These are phyloP conservation scores for Trichophyton verrucosum DNA, from an alignment of 2,329 filamentous ascomycete genomes.

Conservation along the genomic window DNA sequence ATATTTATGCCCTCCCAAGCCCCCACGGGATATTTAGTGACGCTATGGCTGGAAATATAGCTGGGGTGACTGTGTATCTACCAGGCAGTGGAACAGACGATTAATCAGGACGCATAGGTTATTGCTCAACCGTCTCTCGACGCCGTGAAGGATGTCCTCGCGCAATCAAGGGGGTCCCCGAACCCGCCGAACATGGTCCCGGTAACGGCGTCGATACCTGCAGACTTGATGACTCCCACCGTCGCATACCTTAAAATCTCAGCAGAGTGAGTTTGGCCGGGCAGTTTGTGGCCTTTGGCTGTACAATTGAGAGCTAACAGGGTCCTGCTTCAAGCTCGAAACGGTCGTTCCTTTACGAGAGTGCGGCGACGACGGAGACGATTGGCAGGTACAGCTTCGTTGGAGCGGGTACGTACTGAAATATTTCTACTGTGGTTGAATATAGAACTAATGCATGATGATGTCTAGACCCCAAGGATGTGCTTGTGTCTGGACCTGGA, in stretches of 20 bases:
- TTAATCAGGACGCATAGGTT: conserved; percentile 23
- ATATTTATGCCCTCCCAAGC: not conserved
- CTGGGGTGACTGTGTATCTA: not conserved
- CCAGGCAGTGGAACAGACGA: not conserved
- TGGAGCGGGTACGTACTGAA: conserved; percentile 52
- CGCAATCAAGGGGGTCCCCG: conserved; percentile 37
- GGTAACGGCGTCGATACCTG: conserved; percentile 70
- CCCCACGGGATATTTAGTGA: not conserved
- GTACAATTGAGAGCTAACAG: not conserved
- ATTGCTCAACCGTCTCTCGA: conserved; percentile 50
- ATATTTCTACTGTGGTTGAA: not conserved
- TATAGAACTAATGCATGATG: not conserved
- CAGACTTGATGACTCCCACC: conserved; percentile 89
- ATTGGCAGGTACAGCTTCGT: conserved; percentile 95
- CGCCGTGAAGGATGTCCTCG: conserved; percentile 45
- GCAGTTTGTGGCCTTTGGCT: not conserved
- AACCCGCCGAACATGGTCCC: conserved; percentile 67
- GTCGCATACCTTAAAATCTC: conserved; percentile 88
- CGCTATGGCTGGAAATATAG: not conserved
- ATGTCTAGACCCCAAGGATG: conserved; percentile 50
- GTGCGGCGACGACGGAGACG: conserved; percentile 77
- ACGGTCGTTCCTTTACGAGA: conserved; percentile 90
- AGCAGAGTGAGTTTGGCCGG: conserved; percentile 44
- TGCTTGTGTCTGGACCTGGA: conserved; percentile 76
- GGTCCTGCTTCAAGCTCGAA: conserved; percentile 41